Evolutionary conservation across 1,139 yeast genomes (phyloP).

Genomic region (Starmera stellimalicola): DNA sequence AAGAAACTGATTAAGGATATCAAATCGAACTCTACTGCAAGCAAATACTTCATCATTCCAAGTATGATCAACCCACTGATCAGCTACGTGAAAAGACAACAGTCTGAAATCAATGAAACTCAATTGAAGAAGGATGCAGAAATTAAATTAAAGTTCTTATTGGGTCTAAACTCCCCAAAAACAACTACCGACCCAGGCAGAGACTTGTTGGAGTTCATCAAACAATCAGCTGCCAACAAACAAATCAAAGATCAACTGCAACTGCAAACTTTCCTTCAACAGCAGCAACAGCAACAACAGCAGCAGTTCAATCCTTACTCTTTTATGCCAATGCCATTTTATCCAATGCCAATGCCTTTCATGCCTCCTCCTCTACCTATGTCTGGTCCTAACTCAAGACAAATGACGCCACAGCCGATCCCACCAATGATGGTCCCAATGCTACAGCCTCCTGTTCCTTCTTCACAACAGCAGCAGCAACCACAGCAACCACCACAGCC

Average conservation of each 20-base stretch:
- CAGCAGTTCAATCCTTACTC: constrained; percentile 17
- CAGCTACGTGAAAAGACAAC: constrained; percentile 39
- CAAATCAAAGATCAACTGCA: constrained; percentile 9
- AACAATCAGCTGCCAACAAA: constrained; percentile 16
- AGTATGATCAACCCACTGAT: constrained; percentile 53
- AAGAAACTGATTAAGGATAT: constrained; percentile 23
- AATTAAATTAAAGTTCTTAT: constrained; percentile 47
- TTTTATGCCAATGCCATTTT: constrained; percentile 21
- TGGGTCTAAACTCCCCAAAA: constrained; percentile 40
- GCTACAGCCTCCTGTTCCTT: constrained; percentile 22
- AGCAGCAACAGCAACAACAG: constrained; percentile 5
- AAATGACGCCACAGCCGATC: constrained; percentile 7
- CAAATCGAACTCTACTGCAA: constrained; percentile 29
- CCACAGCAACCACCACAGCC: background rate
- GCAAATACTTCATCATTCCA: constrained; percentile 46
- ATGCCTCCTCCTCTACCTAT: constrained; percentile 20
- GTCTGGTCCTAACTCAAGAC: too few relatives aligned
- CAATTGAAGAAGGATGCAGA: constrained; percentile 43
- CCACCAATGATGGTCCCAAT: constrained; percentile 18
- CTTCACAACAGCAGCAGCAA: constrained; percentile 3
- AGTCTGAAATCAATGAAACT: constrained; percentile 44
- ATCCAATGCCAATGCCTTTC: constrained; percentile 12
- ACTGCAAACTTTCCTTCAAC: constrained; percentile 6
- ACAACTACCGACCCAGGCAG: constrained; percentile 56
- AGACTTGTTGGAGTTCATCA: constrained; percentile 45